These are phyloP conservation scores for Trametes cubensis DNA, from an alignment of 768 basidiomycete genomes.

Conservation along the genomic window DNA sequence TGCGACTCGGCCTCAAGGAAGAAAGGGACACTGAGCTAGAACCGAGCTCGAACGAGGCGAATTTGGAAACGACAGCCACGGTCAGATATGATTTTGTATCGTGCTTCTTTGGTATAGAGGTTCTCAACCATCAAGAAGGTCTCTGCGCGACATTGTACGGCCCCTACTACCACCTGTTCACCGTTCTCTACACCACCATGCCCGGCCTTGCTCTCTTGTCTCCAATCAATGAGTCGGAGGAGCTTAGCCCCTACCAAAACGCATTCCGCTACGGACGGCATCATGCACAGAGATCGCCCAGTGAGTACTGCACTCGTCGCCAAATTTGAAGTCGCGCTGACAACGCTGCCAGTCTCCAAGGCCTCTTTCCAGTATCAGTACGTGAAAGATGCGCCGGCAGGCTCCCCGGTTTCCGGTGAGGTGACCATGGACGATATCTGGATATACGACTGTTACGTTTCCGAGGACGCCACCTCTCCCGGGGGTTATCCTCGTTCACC, in stretches of 20 bases:
- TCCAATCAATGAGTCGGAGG: conserved; percentile 19
- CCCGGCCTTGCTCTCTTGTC: conserved; percentile 20
- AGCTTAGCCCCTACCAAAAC: conserved; percentile 18
- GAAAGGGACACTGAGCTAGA: background rate
- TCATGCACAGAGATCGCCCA: conserved; percentile 14
- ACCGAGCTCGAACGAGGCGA: background rate
- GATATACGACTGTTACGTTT: conserved; percentile 25
- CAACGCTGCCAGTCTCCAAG: background rate
- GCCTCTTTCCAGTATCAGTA: conserved; percentile 3
- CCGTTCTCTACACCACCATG: conserved; percentile 8
- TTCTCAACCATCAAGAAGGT: conserved; percentile 17
- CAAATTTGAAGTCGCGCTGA: background rate
- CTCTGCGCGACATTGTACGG: conserved; percentile 2
- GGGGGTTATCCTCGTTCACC: conserved; percentile 17
- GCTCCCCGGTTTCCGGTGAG: conserved; percentile 6
- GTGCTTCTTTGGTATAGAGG: background rate
- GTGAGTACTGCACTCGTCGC: background rate
- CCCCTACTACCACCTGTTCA: background rate
- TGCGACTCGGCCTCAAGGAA: background rate
- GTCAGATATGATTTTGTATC: conserved; percentile 16
- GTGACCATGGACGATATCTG: conserved; percentile 21
- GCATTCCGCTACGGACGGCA: conserved; percentile 9
- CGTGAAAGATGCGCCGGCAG: conserved; percentile 9
- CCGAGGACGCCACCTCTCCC: conserved; percentile 21
- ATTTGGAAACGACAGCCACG: background rate